These are phyloP conservation scores for Dictyostelium firmibasis DNA, from an alignment of 78 protist genomes.

Conservation along the genomic window DNA sequence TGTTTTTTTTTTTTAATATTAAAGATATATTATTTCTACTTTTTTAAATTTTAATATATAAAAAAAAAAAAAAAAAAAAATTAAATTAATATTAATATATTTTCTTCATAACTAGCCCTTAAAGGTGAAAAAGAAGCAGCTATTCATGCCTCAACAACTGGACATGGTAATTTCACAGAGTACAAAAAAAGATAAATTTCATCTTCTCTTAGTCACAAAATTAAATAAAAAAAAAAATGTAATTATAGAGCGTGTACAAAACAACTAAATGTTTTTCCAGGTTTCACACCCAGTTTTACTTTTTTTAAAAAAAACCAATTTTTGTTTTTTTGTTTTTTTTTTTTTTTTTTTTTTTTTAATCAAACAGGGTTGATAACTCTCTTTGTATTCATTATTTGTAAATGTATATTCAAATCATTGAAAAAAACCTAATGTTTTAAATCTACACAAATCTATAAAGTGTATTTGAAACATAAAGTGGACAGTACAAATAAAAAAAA, in stretches of 20 bases:
- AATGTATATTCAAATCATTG: too few species aligned
- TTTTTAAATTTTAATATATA: too few species aligned
- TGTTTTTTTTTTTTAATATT: background rate
- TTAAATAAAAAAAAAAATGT: background rate
- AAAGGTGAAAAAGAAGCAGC: constrained; percentile 76
- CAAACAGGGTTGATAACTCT: too few species aligned
- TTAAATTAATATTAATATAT: background rate
- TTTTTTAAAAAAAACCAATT: background rate
- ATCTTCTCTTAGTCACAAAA: background rate
- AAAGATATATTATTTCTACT: too few species aligned
- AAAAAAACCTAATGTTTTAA: background rate
- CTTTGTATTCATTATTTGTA: too few species aligned
- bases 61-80: background rate
- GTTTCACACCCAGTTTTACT: background rate
- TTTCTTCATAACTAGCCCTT: background rate
- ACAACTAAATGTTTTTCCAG: background rate
- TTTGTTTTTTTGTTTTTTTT: too few species aligned
- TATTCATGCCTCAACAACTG: constrained; percentile 31
- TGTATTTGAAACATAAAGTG: background rate
- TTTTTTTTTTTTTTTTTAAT: too few species aligned
- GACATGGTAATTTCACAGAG: constrained; percentile 61
- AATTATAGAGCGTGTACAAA: background rate
- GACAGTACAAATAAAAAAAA: background rate
- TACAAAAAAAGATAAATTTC: background rate
- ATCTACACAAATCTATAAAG: background rate